These are phyloP conservation scores for Ajuga chamaepitys DNA, from an alignment of 257 asterid genomes.

Conservation along the genomic window DNA sequence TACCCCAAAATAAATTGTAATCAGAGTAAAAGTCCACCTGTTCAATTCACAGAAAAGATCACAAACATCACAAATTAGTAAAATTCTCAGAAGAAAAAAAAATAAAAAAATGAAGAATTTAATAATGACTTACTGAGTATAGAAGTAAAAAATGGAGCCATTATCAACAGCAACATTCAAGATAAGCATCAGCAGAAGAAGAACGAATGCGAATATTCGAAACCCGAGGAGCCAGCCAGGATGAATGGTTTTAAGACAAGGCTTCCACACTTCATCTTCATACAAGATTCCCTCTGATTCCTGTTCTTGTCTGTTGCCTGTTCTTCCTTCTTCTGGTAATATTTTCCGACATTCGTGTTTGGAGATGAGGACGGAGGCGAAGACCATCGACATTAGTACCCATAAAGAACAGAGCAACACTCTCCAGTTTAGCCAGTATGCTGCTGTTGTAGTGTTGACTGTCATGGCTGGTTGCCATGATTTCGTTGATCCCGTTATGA, in stretches of 20 bases:
- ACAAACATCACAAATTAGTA: not conserved
- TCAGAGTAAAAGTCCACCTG: constrained; percentile 89
- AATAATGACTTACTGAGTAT: constrained; percentile 94
- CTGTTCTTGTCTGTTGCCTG: constrained; percentile 23
- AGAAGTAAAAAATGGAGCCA: constrained; percentile 60
- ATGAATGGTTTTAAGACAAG: constrained; percentile 66
- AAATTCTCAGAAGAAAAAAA: no score
- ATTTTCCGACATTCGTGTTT: constrained; percentile 48
- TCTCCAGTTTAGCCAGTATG: constrained; percentile 94
- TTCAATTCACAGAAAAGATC: not conserved
- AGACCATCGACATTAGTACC: constrained; percentile 53
- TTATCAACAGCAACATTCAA: constrained; percentile 71
- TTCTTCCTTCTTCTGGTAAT: constrained; percentile 16
- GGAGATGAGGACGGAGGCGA: constrained; percentile 63
- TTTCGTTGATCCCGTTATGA: constrained; percentile 67
- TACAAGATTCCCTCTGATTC: constrained; percentile 49
- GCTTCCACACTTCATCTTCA: constrained; percentile 87
- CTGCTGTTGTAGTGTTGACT: constrained; percentile 58
- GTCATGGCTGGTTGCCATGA: constrained; percentile 88
- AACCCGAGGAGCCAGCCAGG: constrained; percentile 79
- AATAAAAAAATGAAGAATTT: not conserved
- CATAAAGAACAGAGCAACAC: constrained; percentile 63
- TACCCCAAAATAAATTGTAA: constrained; percentile 85
- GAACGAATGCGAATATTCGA: constrained; percentile 59
- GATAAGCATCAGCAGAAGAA: constrained; percentile 69